Conservation (phyloP, 768 basidiomycete genomes). For the Lactarius vividus region DNA sequence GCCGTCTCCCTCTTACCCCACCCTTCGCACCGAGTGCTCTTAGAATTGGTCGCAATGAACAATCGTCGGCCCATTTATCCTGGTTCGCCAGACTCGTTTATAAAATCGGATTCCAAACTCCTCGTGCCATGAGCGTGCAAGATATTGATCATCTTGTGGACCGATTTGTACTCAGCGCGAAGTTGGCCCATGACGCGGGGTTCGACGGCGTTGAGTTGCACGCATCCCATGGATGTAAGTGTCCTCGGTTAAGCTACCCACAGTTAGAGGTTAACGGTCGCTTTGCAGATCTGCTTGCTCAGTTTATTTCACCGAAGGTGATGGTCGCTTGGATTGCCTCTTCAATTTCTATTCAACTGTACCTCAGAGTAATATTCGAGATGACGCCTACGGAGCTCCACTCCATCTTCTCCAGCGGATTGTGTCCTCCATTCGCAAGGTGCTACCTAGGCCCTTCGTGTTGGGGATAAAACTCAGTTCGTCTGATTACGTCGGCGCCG, state of each 20-base stretch:
- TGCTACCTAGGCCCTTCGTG: constrained; percentile 57
- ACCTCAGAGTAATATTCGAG: constrained; percentile 49
- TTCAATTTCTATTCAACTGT: background rate
- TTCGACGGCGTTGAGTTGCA: constrained; percentile 90
- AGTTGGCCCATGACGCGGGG: constrained; percentile 59
- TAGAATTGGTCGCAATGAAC: constrained; percentile 39
- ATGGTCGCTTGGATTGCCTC: background rate
- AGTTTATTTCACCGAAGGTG: constrained; percentile 77
- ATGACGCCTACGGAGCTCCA: constrained; percentile 61
- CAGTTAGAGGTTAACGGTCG: background rate
- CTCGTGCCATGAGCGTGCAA: constrained; percentile 50
- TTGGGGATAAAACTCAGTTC: constrained; percentile 80
- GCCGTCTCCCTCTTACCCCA: constrained; percentile 54
- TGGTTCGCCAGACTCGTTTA: constrained; percentile 43
- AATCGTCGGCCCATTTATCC: constrained; percentile 7
- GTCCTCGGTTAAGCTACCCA: too few relatives aligned
- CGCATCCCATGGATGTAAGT: constrained; percentile 81
- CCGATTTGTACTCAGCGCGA: constrained; percentile 66
- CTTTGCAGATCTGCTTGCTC: constrained; percentile 65
- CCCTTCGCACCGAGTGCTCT: constrained; percentile 74
- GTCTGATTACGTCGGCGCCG: constrained; percentile 59
- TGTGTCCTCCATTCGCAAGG: constrained; percentile 51
- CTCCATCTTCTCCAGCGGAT: constrained; percentile 61
- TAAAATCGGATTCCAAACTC: constrained; percentile 58
- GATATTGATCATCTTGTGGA: constrained; percentile 64